Base-by-base conservation (phyloP, 768 basidiomycete species). In the Boletus sensibilis region DNA sequence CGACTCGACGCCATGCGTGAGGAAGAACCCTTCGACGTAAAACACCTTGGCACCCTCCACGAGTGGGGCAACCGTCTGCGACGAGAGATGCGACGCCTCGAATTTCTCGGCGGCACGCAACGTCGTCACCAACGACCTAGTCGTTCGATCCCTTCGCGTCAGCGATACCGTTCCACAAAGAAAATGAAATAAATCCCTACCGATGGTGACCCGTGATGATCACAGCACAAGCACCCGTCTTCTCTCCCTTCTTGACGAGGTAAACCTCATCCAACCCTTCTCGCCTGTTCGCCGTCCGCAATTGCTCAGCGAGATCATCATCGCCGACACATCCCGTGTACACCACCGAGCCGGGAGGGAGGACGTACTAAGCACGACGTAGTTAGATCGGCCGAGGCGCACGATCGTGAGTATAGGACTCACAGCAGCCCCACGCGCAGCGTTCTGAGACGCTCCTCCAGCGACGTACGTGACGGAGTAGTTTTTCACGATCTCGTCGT, bases 1-100 rank as follows among this genome's bases (percentile, higher is more conserved):
- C 53, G 82, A 80, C 53, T 85, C 83, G 54, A 82, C 70, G 43
- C 97, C 96, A 69, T 99, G 96, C 18, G 96, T 96, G 56, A 98
- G 82, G 86, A 99, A 98, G 79, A 88, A 99, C 9, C 96, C 96
- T 67, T 94, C 96, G 58, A 98, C 85, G 77, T 99, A 99, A 80
- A 83, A 97, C 70, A 83, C 82, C 68, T 90, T 87, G 56, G 95
- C 96, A 44, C 77, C 80, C 6, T 90, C 81, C 66, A 98, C 78
- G 62, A 94, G 77, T 33, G 86, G 81, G 27, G 90, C 86, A 60
- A 98, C 85, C 50, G 78, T 74, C 14, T 88, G 80, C 10, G 91
- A 87, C 10, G 82, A 79, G 42, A 99, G 80, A 74, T 98, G 93
- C 5, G 86, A 78, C 56, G 82, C 79, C 13, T 88, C 84, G 73